Base-by-base conservation (phyloP, 202 grass and related monocot genomes). In the Eragrostis tef region DNA sequence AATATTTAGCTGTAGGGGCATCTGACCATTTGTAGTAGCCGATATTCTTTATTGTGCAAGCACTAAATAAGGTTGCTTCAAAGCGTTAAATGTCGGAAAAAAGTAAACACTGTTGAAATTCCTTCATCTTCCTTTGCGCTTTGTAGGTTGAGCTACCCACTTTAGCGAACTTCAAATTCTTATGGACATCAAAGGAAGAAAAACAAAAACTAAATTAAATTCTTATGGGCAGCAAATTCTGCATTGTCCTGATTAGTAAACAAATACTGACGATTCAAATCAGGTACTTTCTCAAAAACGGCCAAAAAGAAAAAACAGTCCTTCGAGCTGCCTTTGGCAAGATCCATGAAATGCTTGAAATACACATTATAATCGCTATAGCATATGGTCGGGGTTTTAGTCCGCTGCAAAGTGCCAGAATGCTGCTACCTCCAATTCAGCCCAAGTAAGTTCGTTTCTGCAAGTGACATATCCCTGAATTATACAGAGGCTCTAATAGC, bases 1-100 rank as follows among this genome's bases (percentile, higher is more conserved):
- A 42, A 82, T 2, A 44, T 76, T 39, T 60, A 17, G 68, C 51
- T 67, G 16, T 16, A 43, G 31, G 46, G 48, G 3, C 34, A n/a
- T 16, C 24, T n/a, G n/a, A n/a, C n/a, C 31, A 34, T 34, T 4
- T 11, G 15, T 44, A 26, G 54, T 63, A 22, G 19, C 2, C 1
- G 20, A 44, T 16, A 21, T 15, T 67, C 62, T 69, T 69, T 14
- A 24, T 14, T 54, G 21, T 45, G 2, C 57, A n/a, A 64, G 67
- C 57, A 73, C 67, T 73, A 53, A 20, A 56, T 21, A 34, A 45
- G 56, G 67, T 72, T 85, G 74, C 75, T 79, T 79, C 75, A 56
- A 25, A 24, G 65, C 53, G 67, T 52, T 29, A 85, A 71, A 71
- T 61, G 1, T 16, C 21, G 24, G 20, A 15, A 2, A 3, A 54